Conservation (phyloP, 176 grass and related monocot genomes). For the Carex littledalei region DNA sequence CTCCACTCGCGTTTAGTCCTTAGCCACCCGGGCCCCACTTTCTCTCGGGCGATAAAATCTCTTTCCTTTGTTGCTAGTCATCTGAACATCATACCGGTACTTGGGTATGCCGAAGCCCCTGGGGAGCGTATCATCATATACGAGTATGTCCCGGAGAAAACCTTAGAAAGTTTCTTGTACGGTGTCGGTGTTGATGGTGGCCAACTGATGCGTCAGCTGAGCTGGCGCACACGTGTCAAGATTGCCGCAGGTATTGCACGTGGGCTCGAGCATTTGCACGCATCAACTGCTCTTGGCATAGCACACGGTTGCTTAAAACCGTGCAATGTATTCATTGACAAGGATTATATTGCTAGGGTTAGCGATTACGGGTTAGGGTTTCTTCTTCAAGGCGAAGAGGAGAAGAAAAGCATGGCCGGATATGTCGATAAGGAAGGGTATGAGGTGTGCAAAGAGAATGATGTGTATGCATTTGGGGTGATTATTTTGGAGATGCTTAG, state of each 20-base stretch:
- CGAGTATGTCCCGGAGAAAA: conserved; percentile 27
- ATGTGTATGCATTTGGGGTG: conserved; percentile 73
- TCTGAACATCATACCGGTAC: conserved; percentile 38
- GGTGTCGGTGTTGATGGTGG: not conserved
- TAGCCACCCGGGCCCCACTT: conserved; percentile 44
- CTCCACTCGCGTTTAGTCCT: conserved; percentile 56
- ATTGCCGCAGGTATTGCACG: conserved; percentile 45
- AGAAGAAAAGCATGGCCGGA: conserved; percentile 14
- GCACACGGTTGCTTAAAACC: conserved; percentile 41
- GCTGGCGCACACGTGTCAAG: conserved; percentile 38
- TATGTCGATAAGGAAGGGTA: conserved; percentile 17
- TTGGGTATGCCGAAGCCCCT: conserved; percentile 55
- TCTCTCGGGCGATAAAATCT: conserved; percentile 40
- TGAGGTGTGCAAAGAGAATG: conserved; percentile 41
- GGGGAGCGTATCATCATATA: conserved; percentile 60
- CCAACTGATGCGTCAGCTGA: not conserved
- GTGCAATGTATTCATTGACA: conserved; percentile 42
- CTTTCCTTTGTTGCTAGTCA: conserved; percentile 45
- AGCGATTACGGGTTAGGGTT: conserved; percentile 52
- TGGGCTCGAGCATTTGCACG: conserved; percentile 59
- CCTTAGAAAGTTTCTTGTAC: conserved; percentile 25
- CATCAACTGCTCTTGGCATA: conserved; percentile 25
- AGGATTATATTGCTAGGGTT: conserved; percentile 21
- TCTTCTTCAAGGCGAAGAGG: conserved; percentile 22
- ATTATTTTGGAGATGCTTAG: conserved; percentile 58